Conservation (phyloP, 169 alveolate genomes). For the Cryptosporidium meleagridis region DNA sequence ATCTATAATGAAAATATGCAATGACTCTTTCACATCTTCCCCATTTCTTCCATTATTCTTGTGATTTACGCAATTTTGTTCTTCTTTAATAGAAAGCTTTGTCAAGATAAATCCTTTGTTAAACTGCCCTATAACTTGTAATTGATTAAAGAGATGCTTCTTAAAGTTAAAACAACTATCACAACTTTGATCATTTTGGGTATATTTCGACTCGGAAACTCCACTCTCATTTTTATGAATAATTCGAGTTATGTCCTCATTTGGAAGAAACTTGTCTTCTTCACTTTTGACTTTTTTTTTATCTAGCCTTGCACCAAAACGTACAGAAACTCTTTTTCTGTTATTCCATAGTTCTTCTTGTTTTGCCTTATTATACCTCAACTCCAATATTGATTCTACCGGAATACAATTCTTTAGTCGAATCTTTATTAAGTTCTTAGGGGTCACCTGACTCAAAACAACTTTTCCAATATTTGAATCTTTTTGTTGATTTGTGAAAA, state of each 20-base stretch:
- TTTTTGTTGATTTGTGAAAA: background rate
- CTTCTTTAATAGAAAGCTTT: constrained; percentile 74
- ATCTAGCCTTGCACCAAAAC: background rate
- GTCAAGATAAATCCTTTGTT: constrained; percentile 96
- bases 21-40: background rate
- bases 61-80: background rate
- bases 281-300: background rate
- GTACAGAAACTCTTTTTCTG: background rate
- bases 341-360: constrained; percentile 26
- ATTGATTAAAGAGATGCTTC: constrained; percentile 86
- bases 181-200: background rate
- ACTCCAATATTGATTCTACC: constrained; percentile 3
- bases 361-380: background rate
- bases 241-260: constrained; percentile 1
- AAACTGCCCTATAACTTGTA: constrained; percentile 90
- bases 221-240: constrained; percentile 35
- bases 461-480: background rate
- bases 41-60: too few species aligned
- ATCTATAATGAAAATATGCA: constrained; percentile 93
- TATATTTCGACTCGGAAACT: background rate
- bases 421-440: constrained; percentile 4
- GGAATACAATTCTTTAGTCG: constrained; percentile 4
- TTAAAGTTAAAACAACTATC: constrained; percentile 78
- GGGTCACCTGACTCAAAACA: background rate
- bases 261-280: background rate